Evolutionary conservation across 2,329 filamentous ascomycete genomes (phyloP), one percentile per base, ranked within the genome.

Genomic region (Claviceps humidiphila): DNA sequence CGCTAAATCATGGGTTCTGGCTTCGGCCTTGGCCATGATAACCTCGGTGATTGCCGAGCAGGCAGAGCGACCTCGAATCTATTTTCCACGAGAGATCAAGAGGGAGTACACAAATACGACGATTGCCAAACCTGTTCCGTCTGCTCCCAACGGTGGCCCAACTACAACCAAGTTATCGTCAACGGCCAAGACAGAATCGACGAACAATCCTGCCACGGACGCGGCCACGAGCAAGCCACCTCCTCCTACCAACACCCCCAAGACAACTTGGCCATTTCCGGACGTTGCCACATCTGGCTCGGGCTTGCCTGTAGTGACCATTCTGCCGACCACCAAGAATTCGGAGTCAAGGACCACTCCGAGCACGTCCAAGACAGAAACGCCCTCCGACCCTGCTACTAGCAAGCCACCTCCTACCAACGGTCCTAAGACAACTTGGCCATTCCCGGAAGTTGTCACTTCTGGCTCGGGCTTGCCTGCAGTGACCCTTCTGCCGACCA

Each of bases 41-140:
- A 68, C 73, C 38, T 68, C 73, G n/a, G 70, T 67, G 52, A 66
- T 66, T 57, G 74, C 54, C 3, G 41, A 73, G 22, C 68, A 74
- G 51, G 58, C 63, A 40, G 65, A 73, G 38, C 67, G 68, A 55
- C 76, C 77, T 17, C 73, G 70, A 61, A 77, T 79, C 60, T 81
- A 80, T 63, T 81, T 76, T 56, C 78, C 78, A 13, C 71, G 74
- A 52, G 71, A 78, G 44, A 68, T 81, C 59, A 80, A 75, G 66
- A 72, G 77, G 51, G 68, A 75, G 54, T 68, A 72, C 51, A 59
- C 60, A 55, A 76, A 77, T 59, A 63, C 62, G 14, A 73, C 72
- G n/a, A 61, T 63, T 55, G 68, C 68, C 42, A 61, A 62, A 50
- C 51, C 59, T 30, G 45, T 54, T 24, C 53, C 63, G 44, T 56